Percentiles rank a stretch among this genome's conserved stretches.
phyloP scores from a whole-genome alignment of 2,329 filamentous ascomycete genomes.

The Clonostachys chloroleuca region DNA sequence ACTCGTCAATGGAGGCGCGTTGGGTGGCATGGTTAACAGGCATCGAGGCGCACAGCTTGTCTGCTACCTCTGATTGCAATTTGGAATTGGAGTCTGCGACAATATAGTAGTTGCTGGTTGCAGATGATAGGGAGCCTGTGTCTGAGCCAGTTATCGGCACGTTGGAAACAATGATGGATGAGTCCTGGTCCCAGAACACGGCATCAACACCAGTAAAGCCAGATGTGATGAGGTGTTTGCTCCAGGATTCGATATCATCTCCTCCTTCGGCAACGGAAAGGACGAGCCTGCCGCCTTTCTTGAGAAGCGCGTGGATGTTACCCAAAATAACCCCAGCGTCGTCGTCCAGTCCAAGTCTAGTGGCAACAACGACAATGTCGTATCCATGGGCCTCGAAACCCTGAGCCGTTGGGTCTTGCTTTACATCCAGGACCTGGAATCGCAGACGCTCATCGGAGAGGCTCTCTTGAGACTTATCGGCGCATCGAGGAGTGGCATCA shows the following conservation, averaged over 20 bases:
- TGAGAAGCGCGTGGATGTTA: conserved; percentile 14
- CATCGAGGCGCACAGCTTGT: too few relatives aligned
- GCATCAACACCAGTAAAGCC: conserved; percentile 12
- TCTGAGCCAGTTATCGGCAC: not conserved
- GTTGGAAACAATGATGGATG: not conserved
- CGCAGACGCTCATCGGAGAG: conserved; percentile 6
- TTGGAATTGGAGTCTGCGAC: not conserved
- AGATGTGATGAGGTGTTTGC: conserved; percentile 12
- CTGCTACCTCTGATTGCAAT: too few relatives aligned
- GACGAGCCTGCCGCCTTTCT: conserved; percentile 11
- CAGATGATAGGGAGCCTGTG: not conserved
- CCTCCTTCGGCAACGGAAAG: conserved; percentile 1
- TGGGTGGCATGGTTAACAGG: too few relatives aligned
- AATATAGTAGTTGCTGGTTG: not conserved
- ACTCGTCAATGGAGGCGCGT: too few relatives aligned
- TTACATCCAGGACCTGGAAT: conserved; percentile 22
- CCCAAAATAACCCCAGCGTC: conserved; percentile 11
- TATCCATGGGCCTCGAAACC: conserved; percentile 16
- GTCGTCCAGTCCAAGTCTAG: conserved; percentile 18
- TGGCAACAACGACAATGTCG: conserved; percentile 20
- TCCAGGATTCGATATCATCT: conserved; percentile 12
- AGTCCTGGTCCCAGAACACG: not conserved
- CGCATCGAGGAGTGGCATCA: conserved; percentile 20
- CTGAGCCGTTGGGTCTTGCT: conserved; percentile 16
- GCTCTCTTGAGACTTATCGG: conserved; percentile 8